phyloP scores from a whole-genome alignment of 2,329 filamentous ascomycete genomes.

The Raffaelea arxii region DNA sequence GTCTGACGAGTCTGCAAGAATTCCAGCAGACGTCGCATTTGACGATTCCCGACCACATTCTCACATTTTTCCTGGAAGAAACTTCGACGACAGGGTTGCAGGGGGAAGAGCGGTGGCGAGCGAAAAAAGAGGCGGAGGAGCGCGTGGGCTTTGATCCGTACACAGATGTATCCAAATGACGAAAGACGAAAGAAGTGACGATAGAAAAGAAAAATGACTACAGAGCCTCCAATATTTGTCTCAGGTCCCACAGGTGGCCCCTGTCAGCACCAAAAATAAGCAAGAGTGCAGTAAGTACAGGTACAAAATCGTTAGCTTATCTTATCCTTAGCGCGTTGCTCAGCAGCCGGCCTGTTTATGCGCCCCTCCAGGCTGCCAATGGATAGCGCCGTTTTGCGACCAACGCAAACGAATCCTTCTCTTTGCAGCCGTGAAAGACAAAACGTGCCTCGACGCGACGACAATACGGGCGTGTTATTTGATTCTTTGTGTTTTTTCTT shows the following conservation, averaged over 20 bases:
- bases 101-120: slow-evolving; percentile 33
- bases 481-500: too few relatives aligned
- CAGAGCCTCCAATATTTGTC: background rate
- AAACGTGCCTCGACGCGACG: too few relatives aligned
- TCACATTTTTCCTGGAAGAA: slow-evolving; percentile 74
- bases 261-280: background rate
- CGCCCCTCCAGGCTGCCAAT: too few relatives aligned
- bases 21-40: slow-evolving; percentile 85
- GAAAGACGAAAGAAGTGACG: background rate
- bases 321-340: background rate
- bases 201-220: background rate
- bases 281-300: background rate
- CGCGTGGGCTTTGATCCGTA: slow-evolving; percentile 49
- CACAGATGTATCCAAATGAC: slow-evolving; percentile 28
- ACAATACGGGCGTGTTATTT: too few relatives aligned
- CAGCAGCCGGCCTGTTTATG: background rate
- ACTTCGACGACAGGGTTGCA: slow-evolving; percentile 41
- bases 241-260: background rate
- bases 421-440: too few relatives aligned
- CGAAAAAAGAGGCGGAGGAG: slow-evolving; percentile 35
- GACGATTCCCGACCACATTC: slow-evolving; percentile 79
- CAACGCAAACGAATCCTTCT: too few relatives aligned
- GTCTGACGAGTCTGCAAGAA: slow-evolving; percentile 78
- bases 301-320: background rate
- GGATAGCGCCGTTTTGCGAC: too few relatives aligned